These are phyloP conservation scores for Cryptosporidium parvum DNA, from an alignment of 169 alveolate species.

Conservation along the genomic window DNA sequence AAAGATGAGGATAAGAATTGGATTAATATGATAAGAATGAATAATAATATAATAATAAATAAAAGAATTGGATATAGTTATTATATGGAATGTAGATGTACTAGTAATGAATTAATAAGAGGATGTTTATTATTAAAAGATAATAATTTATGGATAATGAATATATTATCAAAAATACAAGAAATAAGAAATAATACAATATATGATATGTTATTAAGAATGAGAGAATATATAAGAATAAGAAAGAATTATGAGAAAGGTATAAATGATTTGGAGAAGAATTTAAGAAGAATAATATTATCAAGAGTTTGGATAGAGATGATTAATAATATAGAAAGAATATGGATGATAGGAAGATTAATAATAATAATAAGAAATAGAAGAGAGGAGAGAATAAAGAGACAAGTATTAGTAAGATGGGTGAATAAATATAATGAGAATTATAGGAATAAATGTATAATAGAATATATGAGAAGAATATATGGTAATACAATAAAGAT, in stretches of 20 bases:
- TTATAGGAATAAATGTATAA: not conserved
- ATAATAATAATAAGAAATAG: not conserved
- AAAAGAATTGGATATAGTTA: not conserved
- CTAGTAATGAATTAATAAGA: not conserved
- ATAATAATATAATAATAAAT: too few species aligned
- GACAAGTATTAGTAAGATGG: conserved; percentile 11
- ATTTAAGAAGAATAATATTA: not conserved
- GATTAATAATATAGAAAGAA: not conserved
- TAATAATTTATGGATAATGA: conserved; percentile 13
- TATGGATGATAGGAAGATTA: not conserved
- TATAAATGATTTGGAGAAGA: not conserved
- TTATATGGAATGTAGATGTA: conserved; percentile 42
- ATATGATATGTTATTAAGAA: not conserved
- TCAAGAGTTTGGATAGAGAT: conserved; percentile 6
- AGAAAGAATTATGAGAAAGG: conserved; percentile 2
- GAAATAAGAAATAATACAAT: not conserved
- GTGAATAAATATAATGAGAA: conserved; percentile 11
- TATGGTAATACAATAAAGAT: conserved; percentile 4
- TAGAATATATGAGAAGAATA: not conserved
- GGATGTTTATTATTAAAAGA: not conserved
- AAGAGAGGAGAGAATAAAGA: not conserved
- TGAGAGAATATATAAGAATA: not conserved
- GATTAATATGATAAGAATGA: too few species aligned
- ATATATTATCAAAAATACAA: not conserved
- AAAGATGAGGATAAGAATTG: not conserved